Conservation (phyloP, 2,329 filamentous ascomycete genomes). For the Hypoxylon rubiginosum region DNA sequence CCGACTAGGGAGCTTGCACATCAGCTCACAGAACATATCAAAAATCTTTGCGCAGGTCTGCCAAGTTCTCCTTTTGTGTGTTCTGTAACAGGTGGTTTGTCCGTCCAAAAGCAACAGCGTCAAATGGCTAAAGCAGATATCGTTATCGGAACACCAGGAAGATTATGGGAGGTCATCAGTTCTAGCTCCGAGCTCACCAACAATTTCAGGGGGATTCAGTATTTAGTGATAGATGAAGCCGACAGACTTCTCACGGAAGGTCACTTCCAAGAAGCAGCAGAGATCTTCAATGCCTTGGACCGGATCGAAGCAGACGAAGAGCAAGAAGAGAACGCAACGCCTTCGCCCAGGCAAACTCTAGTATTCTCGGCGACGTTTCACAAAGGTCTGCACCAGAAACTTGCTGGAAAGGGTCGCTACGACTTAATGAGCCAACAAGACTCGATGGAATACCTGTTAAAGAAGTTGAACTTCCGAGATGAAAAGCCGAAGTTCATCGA, state of each 20-base stretch:
- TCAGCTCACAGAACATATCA: constrained; percentile 88
- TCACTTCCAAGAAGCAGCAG: constrained; percentile 93
- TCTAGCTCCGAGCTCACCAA: constrained; percentile 76
- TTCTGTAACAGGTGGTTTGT: constrained; percentile 90
- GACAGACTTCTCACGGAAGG: constrained; percentile 92
- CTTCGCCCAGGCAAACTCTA: constrained; percentile 80
- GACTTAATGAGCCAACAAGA: constrained; percentile 79
- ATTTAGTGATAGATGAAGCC: constrained; percentile 93
- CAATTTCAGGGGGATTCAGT: constrained; percentile 80
- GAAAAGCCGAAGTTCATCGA: constrained; percentile 91
- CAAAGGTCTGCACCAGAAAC: constrained; percentile 89
- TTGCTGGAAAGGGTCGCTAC: constrained; percentile 80
- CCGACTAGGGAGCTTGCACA: constrained; percentile 95
- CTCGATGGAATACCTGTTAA: constrained; percentile 92
- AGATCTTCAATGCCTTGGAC: constrained; percentile 87
- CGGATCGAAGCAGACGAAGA: constrained; percentile 70
- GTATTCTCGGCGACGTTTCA: constrained; percentile 98
- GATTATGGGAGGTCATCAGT: constrained; percentile 94
- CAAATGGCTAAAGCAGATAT: constrained; percentile 88
- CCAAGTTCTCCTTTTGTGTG: constrained; percentile 78
- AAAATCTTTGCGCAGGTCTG: constrained; percentile 75
- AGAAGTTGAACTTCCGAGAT: constrained; percentile 88
- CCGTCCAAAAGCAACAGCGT: constrained; percentile 94
- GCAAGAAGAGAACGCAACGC: constrained; percentile 60
- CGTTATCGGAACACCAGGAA: constrained; percentile 91